Base-by-base conservation (phyloP, 2,329 filamentous ascomycete species). In the Alternaria atra region DNA sequence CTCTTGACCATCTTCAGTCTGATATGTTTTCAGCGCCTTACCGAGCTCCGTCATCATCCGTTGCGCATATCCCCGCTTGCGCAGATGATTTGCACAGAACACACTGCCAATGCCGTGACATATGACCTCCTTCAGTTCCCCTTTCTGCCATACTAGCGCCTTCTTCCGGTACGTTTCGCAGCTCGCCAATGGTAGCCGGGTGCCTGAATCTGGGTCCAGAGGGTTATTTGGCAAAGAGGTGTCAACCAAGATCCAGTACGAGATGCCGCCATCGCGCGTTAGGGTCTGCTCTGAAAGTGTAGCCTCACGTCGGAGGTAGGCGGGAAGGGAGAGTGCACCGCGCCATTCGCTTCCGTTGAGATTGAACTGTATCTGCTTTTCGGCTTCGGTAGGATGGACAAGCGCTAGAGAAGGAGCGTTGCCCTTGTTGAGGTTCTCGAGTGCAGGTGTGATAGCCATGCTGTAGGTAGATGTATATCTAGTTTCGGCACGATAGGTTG, bases 91-190 rank as follows among this genome's bases (percentile, higher is more conserved):
- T 40, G 88, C 85, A 4, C 89, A 93, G 76, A 90, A 95, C n/a
- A 96, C 93, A 61, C 90, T 92, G 13, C 89, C 91, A 58, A 96
- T 86, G 5, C 91, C 93, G 79, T 97, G 90, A 15, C 87, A 87
- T 9, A 88, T 80, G 2, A 85, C 86, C 46, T 92, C 87, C 56
- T 81, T 76, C 15, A 77, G 15, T 84, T 80, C 72, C 29, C 85
- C 86, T 50, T 82, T 65, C 5, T 73, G 75, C 60, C 81, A 80
- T 2, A 83, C 75, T 1, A 84, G 65, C 2, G 82, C 83, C 52
- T 76, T 80, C 73, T 84, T 85, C 43, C 77, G 77, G 63, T 83
- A 80, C 1, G 84, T 86, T 72, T 90, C 88, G 71, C 87, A 90
- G 46, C 86, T 85, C 46, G 84, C 84, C 6, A 89, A 77, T 20